Conservation (phyloP, 2,329 filamentous ascomycete genomes). For the Trichoderma semiorbis region DNA sequence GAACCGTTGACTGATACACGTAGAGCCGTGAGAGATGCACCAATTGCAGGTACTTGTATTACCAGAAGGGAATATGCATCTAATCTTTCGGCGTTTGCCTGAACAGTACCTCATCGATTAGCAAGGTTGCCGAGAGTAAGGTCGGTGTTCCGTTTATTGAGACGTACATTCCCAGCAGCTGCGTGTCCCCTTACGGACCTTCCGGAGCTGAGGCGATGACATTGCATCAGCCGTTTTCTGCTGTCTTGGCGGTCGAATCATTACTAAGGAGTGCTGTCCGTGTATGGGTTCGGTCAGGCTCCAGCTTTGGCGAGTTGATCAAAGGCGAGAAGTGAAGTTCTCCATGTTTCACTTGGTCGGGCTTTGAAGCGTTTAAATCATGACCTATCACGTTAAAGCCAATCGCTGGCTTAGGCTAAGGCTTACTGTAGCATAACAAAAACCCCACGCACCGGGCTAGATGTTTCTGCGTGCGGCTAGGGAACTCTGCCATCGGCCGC, state of each 20-base stretch:
- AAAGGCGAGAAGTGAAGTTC: not conserved
- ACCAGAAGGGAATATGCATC: not conserved
- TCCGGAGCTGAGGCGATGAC: not conserved
- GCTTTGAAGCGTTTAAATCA: not conserved
- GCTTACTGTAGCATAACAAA: not conserved
- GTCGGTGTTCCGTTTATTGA: not conserved
- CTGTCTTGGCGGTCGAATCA: not conserved
- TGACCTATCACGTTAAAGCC: not conserved
- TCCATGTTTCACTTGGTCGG: not conserved
- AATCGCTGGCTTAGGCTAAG: not conserved
- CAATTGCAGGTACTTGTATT: not conserved
- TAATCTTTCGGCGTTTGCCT: slow-evolving; percentile 18
- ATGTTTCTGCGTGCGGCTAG: not conserved
- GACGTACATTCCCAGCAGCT: slow-evolving; percentile 18
- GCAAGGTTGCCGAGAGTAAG: not conserved
- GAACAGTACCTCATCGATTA: not conserved
- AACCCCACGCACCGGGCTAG: not conserved
- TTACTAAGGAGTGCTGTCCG: not conserved
- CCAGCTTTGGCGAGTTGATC: not conserved
- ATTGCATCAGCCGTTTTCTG: not conserved
- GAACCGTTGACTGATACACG: slow-evolving; percentile 9
- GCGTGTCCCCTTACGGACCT: slow-evolving; percentile 13
- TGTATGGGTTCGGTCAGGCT: not conserved
- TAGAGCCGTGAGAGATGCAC: slow-evolving; percentile 4
- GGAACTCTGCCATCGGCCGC: not conserved